Conservation (phyloP, 768 basidiomycete species). For the Udeniomyces megalosporus region DNA sequence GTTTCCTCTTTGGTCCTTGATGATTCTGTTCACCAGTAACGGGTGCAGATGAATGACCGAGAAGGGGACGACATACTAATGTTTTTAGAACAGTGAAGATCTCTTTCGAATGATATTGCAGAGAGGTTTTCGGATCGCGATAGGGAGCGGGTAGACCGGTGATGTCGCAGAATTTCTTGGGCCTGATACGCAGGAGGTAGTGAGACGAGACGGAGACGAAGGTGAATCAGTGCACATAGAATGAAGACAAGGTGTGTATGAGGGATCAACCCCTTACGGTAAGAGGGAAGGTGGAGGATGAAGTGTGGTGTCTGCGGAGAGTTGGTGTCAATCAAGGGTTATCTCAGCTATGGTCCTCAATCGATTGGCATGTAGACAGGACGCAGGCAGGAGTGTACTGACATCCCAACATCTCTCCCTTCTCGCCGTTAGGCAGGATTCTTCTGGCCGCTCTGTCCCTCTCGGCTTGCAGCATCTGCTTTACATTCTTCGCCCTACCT, state of each 20-base stretch:
- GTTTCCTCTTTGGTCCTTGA: not conserved
- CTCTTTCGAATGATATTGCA: constrained; percentile 14
- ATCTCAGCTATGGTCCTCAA: not conserved
- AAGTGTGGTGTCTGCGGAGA: constrained; percentile 2
- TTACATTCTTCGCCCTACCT: not conserved
- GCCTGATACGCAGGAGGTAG: too few relatives aligned
- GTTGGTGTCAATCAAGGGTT: not conserved
- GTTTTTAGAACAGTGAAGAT: constrained; percentile 13
- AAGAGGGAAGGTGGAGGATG: constrained; percentile 31
- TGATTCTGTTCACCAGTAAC: not conserved
- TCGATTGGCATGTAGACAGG: not conserved
- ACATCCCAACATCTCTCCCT: constrained; percentile 12
- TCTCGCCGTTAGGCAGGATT: constrained; percentile 2
- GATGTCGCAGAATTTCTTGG: constrained; percentile 36
- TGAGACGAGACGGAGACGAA: constrained; percentile 31
- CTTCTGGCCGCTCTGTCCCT: constrained; percentile 2
- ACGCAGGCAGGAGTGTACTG: too few relatives aligned
- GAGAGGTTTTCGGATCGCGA: constrained; percentile 2
- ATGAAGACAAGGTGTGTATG: not conserved
- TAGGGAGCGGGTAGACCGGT: constrained; percentile 28
- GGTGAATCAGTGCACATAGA: not conserved
- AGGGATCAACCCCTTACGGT: constrained; percentile 16
- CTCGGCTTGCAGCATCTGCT: constrained; percentile 15
- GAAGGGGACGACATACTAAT: not conserved
- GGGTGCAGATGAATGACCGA: not conserved